Base-by-base conservation (phyloP, 495 filamentous ascomycete genomes). In the Pseudoneurospora amorphoporcata region DNA sequence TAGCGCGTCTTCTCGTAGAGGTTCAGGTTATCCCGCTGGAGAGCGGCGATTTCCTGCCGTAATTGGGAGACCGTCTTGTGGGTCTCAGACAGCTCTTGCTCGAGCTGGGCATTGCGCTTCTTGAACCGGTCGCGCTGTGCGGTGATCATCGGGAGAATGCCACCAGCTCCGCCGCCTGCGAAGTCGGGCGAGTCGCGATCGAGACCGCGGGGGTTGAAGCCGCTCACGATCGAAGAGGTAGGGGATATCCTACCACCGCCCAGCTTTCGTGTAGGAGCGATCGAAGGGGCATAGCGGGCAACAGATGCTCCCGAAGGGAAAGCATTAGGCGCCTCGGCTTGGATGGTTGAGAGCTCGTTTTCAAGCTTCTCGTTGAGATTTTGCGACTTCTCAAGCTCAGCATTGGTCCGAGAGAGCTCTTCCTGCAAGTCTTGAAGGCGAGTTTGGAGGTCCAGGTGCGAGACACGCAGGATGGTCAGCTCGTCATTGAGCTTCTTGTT, bases 1-100 rank as follows among this genome's bases (percentile, higher is more conserved):
- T 98, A 99, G 45, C 95, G 90, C 41, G 95, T 97, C 86, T 98
- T 99, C 80, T 99, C 95, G 80, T 99, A 99, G 3, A 99, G 88
- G 76, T 92, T 91, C 40, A 99, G 87, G 79, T 99, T 99, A 81
- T 99, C 95, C 80, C 94, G 95, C 78, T 98, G 95, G 14, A 99
- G 85, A 12, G 93, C 91, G 47, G 94, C 90, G 75, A 99, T 89
- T 77, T 99, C 95, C 73, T 95, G 92, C 17, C 96, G 90, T 39
- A 98, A 86, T 10, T 94, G 91, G 32, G 95, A 94, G 37, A 98
- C 90, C 0, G 89, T 91, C 45, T 85, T 87, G 78, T 98, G 92
- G 69, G 86, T 84, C 72, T 95, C 94, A 8, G 92, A 92, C 23
- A 98, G 86, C 76, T 98, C 94, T 68, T 92, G 88, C 80, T 98